Percentiles rank a stretch among this genome's conserved stretches.
Evolutionary conservation across 148 eudicot genomes (phyloP).

Genomic region (Mesembryanthemum crystallinum): DNA sequence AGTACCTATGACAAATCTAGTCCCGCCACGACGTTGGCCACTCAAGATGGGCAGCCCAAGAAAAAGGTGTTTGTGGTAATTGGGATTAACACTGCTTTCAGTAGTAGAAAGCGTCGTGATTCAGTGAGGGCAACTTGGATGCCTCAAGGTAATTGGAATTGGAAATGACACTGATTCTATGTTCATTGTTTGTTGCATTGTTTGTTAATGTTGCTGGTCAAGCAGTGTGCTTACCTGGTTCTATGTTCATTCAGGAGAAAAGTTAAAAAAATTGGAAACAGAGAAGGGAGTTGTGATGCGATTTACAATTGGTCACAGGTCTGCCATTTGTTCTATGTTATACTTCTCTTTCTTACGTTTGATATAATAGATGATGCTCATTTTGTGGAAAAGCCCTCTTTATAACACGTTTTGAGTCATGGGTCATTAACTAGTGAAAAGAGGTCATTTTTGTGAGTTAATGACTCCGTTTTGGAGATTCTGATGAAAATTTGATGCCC

Average conservation of each 20-base stretch:
- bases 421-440: background rate
- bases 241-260: conserved; percentile 52
- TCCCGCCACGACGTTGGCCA: conserved; percentile 10
- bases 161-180: background rate
- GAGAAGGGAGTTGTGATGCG: conserved; percentile 91
- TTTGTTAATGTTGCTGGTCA: conserved; percentile 9
- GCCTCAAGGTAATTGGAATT: conserved; percentile 72
- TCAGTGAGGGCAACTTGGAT: conserved; percentile 94
- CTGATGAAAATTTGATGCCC: background rate
- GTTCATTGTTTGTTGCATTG: background rate
- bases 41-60: conserved; percentile 45
- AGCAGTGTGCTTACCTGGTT: conserved; percentile 2
- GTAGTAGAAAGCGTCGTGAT: conserved; percentile 94
- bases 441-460: background rate
- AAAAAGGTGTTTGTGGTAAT: conserved; percentile 85
- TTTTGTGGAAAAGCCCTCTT: background rate
- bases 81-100: conserved; percentile 96
- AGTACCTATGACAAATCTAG: conserved; percentile 32
- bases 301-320: conserved; percentile 98
- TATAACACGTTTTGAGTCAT: background rate
- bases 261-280: conserved; percentile 63
- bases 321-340: conserved; percentile 13
- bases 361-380: background rate
- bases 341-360: background rate
- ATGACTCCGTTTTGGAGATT: background rate